Conservation (phyloP, 1,284 basidiomycete genomes). For the Marasmius oreades region DNA sequence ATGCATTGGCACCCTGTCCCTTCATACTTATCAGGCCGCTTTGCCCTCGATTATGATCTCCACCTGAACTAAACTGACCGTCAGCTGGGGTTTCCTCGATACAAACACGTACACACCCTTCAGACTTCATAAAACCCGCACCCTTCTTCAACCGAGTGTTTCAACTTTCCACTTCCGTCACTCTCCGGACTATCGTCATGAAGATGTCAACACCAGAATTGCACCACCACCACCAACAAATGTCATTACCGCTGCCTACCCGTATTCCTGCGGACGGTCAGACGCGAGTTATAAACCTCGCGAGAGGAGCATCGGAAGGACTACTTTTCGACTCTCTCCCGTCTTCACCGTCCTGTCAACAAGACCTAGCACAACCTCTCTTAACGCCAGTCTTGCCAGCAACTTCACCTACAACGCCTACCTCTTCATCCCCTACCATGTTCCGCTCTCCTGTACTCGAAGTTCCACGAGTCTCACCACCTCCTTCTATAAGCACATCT, state of each 20-base stretch:
- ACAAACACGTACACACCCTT: neutral
- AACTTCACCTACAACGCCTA: neutral
- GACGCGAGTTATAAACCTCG: neutral
- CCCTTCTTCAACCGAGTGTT: neutral
- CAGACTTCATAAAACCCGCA: neutral
- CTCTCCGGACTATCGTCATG: neutral
- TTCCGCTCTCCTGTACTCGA: neutral
- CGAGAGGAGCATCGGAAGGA: neutral
- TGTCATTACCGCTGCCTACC: neutral
- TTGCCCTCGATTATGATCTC: neutral
- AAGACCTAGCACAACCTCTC: no score
- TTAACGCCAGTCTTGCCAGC: neutral
- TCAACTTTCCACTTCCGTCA: neutral
- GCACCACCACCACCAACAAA: neutral
- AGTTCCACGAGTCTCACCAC: slow-evolving; percentile 5
- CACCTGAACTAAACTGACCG: neutral
- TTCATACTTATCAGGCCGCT: no score
- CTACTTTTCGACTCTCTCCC: slow-evolving; percentile 2
- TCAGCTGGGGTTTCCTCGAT: neutral
- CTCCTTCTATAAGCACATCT: neutral
- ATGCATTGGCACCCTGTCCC: no score
- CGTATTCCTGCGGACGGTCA: neutral
- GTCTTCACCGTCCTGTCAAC: neutral
- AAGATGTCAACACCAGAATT: neutral
- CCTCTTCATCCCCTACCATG: neutral